Evolutionary conservation across 345 rosid species (phyloP).

Genomic region (Viola odorata): DNA sequence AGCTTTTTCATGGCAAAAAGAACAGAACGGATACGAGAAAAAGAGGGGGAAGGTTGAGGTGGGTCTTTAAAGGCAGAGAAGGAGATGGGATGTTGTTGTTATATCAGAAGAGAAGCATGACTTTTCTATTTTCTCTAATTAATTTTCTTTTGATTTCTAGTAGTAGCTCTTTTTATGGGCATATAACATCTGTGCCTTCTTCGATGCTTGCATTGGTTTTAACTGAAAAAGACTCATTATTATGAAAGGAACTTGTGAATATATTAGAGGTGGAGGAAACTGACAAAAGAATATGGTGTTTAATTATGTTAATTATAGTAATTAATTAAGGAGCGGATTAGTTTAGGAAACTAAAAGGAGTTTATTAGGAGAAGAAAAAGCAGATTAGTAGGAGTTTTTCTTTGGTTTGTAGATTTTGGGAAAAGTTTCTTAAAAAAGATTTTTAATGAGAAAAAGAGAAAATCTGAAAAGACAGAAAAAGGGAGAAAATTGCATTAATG

Average conservation of each 20-base stretch:
- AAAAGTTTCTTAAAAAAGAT: too few relatives aligned
- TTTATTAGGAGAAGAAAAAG: background rate
- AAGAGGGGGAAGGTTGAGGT: slow-evolving; percentile 7
- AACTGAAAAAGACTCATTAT: slow-evolving; percentile 20
- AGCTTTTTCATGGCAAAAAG: slow-evolving; percentile 8
- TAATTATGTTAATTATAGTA: background rate
- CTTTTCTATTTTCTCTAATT: slow-evolving; percentile 12
- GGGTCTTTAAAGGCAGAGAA: slow-evolving; percentile 7
- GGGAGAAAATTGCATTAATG: background rate
- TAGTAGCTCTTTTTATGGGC: slow-evolving; percentile 13
- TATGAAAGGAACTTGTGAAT: slow-evolving; percentile 7
- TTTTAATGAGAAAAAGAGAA: background rate
- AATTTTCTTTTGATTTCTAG: background rate
- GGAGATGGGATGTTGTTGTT: slow-evolving; percentile 16
- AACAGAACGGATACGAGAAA: background rate
- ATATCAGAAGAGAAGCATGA: slow-evolving; percentile 38
- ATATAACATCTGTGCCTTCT: slow-evolving; percentile 18
- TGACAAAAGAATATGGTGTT: slow-evolving; percentile 12
- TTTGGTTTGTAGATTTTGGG: too few relatives aligned
- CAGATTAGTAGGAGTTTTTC: background rate
- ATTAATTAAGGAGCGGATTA: slow-evolving; percentile 13
- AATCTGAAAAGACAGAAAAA: background rate
- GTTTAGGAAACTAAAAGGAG: slow-evolving; percentile 10
- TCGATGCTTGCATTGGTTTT: slow-evolving; percentile 14
- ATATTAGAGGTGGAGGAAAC: slow-evolving; percentile 8